phyloP scores from a whole-genome alignment of 768 basidiomycete species.

The Panus rudis region DNA sequence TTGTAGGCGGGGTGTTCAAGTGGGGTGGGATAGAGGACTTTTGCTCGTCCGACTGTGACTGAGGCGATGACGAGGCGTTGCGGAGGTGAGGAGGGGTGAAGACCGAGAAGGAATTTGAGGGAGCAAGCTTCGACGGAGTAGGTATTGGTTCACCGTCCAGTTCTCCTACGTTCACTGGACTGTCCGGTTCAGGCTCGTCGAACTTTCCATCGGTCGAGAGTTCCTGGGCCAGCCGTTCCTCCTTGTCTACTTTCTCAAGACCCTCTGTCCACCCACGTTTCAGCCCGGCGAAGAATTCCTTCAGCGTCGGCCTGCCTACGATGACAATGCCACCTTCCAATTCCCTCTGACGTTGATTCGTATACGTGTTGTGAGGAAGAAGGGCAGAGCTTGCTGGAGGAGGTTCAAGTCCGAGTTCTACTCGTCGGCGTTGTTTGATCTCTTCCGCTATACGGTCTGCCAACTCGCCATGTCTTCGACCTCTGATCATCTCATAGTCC shows the following conservation, averaged over 20 bases:
- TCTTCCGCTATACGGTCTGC: constrained; percentile 69
- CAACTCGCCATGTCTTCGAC: constrained; percentile 82
- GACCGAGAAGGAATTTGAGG: constrained; percentile 24
- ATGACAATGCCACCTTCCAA: constrained; percentile 82
- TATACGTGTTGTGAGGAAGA: constrained; percentile 46
- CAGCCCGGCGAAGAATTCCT: constrained; percentile 90
- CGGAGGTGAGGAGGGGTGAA: constrained; percentile 22
- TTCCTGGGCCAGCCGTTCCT: constrained; percentile 60
- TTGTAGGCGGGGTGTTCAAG: constrained; percentile 42
- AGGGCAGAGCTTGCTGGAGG: constrained; percentile 34
- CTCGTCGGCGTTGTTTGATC: constrained; percentile 62
- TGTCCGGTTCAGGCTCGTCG: constrained; percentile 47
- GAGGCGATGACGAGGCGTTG: constrained; percentile 15
- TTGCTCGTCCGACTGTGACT: constrained; percentile 12
- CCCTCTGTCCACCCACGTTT: constrained; percentile 78
- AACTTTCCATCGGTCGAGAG: constrained; percentile 72
- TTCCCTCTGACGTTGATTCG: constrained; percentile 48
- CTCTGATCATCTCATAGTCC: constrained; percentile 80
- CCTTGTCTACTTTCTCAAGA: constrained; percentile 59
- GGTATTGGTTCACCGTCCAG: constrained; percentile 34
- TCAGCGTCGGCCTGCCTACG: constrained; percentile 84
- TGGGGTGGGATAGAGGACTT: constrained; percentile 19
- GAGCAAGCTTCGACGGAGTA: constrained; percentile 31
- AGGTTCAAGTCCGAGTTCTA: constrained; percentile 56
- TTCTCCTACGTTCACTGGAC: constrained; percentile 21